Evolutionary conservation across 2,329 filamentous ascomycete genomes (phyloP), one percentile per base, ranked within the genome.

Genomic region (Didymella segeticola): DNA sequence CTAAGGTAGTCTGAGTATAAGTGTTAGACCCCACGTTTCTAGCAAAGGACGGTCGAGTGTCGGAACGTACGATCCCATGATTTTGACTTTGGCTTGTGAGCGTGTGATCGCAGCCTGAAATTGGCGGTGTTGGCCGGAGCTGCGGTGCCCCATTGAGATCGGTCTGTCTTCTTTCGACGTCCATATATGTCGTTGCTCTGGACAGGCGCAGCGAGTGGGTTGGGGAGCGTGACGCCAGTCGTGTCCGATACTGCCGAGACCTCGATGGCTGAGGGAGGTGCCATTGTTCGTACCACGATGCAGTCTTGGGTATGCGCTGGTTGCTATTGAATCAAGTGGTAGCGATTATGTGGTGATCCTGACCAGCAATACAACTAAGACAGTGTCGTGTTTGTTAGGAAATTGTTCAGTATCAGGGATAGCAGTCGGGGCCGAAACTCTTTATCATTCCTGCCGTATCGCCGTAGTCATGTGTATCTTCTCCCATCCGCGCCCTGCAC

Each of bases 71-170:
- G 84, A 70, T 96, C 90, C 89, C 90, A 97, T 73, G 86, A 80
- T 74, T 88, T 91, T 3, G 93, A 89, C 69, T 87, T 88, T 4
- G 90, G 89, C 70, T 93, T 93, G 61, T 79, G 74, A 25, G 75
- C 67, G 71, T 86, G 77, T 58, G 76, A 87, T 48, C 85, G 82
- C 46, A 86, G 55, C 85, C 83, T 95, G 77, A 96, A 97, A 80
- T 89, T 86, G 66, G 93, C 89, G 73, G 90, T 90, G 74, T 88
- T 87, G 2, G 89, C 88, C 43, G 84, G 82, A 9, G 91, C 90
- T 26, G 93, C 93, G 39, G 91, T 84, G 30, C 89, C 89, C 90
- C 58, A 89, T 81, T 76, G 73, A 31, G 95, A 80, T 66, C 85
- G 86, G 3, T 88, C 89, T n/a, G 85, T 83, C 67, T 89, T 90